Conservation (phyloP, 2,329 filamentous ascomycete species). For the Bertia moriformis region DNA sequence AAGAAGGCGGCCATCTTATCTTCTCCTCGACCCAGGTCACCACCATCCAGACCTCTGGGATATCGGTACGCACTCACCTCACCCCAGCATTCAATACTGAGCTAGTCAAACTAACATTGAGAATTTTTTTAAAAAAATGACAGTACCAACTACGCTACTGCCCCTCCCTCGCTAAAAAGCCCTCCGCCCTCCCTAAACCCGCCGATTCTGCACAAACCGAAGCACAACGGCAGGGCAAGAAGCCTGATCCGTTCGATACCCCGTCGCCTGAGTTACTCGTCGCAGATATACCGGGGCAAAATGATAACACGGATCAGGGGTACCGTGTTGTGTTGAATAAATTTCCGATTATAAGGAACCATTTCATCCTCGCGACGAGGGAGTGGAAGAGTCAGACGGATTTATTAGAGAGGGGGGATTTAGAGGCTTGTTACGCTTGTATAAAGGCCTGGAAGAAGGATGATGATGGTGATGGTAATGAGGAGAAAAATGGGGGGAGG, state of each 20-base stretch:
- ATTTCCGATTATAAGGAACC: slow-evolving; percentile 28
- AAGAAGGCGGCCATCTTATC: slow-evolving; percentile 6
- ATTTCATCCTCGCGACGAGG: slow-evolving; percentile 30
- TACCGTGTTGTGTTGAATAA: slow-evolving; percentile 29
- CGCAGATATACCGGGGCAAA: neutral
- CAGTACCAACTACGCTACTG: slow-evolving; percentile 32
- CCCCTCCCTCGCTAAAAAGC: slow-evolving; percentile 27
- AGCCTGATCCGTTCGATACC: neutral
- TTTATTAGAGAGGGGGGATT: slow-evolving; percentile 23
- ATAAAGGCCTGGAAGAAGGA: slow-evolving; percentile 19
- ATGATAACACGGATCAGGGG: too few species aligned
- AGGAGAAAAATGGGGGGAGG: slow-evolving; percentile 4
- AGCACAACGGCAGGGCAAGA: slow-evolving; percentile 15
- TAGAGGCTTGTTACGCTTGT: slow-evolving; percentile 22
- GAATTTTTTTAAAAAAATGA: neutral
- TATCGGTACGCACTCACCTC: neutral
- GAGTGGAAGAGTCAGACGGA: slow-evolving; percentile 23
- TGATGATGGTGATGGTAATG: slow-evolving; percentile 3
- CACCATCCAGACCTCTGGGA: slow-evolving; percentile 3
- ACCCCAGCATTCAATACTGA: neutral
- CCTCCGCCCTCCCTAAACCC: slow-evolving; percentile 21
- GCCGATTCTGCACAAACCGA: too few species aligned
- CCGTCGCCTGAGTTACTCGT: neutral
- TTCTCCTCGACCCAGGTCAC: slow-evolving; percentile 9
- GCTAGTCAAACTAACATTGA: too few species aligned